Evolutionary conservation across 352 stramenopile species (phyloP).

Genomic region (Globisporangium polare): DNA sequence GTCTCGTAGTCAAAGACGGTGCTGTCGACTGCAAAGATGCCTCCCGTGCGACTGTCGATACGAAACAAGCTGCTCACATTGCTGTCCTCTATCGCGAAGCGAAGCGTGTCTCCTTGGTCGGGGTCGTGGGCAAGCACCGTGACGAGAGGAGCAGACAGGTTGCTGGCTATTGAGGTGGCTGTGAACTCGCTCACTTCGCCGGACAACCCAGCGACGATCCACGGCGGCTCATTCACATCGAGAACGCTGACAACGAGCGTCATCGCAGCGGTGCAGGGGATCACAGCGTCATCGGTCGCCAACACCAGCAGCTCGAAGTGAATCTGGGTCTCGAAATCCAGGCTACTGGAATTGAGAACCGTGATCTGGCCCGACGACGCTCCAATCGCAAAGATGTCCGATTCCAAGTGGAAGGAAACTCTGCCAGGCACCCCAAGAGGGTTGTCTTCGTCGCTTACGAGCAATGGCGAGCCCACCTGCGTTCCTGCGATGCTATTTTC

Average conservation of each 20-base stretch:
- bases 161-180: constrained; percentile 12
- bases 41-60: constrained; percentile 32
- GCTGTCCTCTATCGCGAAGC: constrained; percentile 17
- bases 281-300: constrained; percentile 3
- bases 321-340: constrained; percentile 10
- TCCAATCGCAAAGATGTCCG: constrained; percentile 4
- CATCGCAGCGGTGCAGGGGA: constrained; percentile 3
- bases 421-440: constrained; percentile 1
- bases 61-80: constrained; percentile 33
- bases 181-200: constrained; percentile 41
- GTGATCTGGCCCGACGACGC: constrained; percentile 4
- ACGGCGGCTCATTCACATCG: constrained; percentile 48
- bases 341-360: neutral
- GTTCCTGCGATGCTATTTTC: constrained; percentile 40
- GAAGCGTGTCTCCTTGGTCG: constrained; percentile 6
- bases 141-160: constrained; percentile 21
- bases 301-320: constrained; percentile 4
- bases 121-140: constrained; percentile 12
- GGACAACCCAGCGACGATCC: constrained; percentile 20
- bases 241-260: constrained; percentile 14
- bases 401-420: neutral
- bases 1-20: constrained; percentile 44
- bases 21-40: constrained; percentile 30
- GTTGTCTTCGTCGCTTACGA: constrained; percentile 12
- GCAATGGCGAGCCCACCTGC: constrained; percentile 16